Evolutionary conservation across 2,329 filamentous ascomycete species (phyloP), one percentile per base, ranked within the genome.

Genomic region (Emergomyces orientalis): DNA sequence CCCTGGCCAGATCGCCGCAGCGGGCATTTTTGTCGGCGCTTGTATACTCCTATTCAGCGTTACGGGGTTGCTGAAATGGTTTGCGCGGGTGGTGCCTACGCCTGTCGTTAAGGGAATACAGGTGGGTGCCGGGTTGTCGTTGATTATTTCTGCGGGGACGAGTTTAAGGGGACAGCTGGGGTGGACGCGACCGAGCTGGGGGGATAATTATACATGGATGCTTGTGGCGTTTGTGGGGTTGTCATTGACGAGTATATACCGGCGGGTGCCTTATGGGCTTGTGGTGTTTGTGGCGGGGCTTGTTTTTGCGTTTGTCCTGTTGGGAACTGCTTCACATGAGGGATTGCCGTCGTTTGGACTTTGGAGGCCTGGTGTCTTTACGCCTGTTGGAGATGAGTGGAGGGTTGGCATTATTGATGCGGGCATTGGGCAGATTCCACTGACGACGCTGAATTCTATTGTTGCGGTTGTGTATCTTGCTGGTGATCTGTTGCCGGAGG

Each of bases 21-120:
- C 91, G 0, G 93, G 93, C 1, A 83, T 93, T 45, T 88, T 90
- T 63, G 91, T 96, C 41, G 86, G 87, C 1, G 78, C 78, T 7
- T 83, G 88, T 27, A 87, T 97, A 9, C 81, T 93, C 9, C 7
- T 95, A 0, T 86, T 97, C 72, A 92, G 88, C 70, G 72, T 86
- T 4, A 95, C 91, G 0, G 90, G 93, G 0, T 76, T 94, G n/a
- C 79, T 97, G 39, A 82, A 81, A 63, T 88, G 86, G 81, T 86
- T 90, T 60, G 87, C 89, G 9, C 77, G 80, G n/a, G 80, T 86
- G 17, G 88, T 95, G 9, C 93, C 93, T 0, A 84, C 92, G 17
- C 90, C 92, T 0, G 88, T 97, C 0, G 87, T 97, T 61, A 96
- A 96, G 73, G 93, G 93, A 37, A 97, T 97, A 67, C 94, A 97